A percentile compares a stretch with the other conserved stretches of the same genome.
These are phyloP conservation scores for Kuraishia piskuri DNA, from an alignment of 805 yeast genomes.

Conservation along the genomic window DNA sequence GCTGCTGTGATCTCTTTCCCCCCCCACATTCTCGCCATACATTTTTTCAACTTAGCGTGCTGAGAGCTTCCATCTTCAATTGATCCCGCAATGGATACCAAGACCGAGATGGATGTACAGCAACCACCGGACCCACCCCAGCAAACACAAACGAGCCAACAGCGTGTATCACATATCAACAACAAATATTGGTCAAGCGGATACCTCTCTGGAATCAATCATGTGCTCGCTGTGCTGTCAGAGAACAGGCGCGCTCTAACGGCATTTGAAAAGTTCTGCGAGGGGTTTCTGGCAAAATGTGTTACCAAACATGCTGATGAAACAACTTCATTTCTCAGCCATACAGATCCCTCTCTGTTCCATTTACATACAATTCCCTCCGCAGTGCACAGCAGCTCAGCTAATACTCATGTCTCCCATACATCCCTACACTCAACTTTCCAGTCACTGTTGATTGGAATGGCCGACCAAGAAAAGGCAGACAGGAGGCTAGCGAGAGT, in stretches of 20 bases:
- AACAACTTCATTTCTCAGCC: not conserved
- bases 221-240: slow-evolving; percentile 4
- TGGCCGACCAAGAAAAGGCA: not conserved
- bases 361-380: not conserved
- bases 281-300: slow-evolving; percentile 2
- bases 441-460: slow-evolving; percentile 1
- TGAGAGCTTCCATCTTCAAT: too few species aligned
- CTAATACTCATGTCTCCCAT: not conserved
- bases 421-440: slow-evolving; percentile 1
- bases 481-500: not conserved
- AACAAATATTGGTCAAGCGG: slow-evolving; percentile 10
- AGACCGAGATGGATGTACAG: too few species aligned
- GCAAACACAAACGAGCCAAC: not conserved
- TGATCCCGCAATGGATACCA: not conserved
- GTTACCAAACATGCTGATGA: slow-evolving; percentile 2
- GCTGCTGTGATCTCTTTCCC: too few species aligned
- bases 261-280: slow-evolving; percentile 3
- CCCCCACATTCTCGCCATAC: not conserved
- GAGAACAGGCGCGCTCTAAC: slow-evolving; percentile 4
- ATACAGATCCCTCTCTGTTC: not conserved
- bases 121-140: not conserved
- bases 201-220: slow-evolving; percentile 7
- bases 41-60: not conserved
- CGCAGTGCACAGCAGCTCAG: not conserved
- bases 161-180: slow-evolving; percentile 5